Evolutionary conservation across 2,329 filamentous ascomycete genomes (phyloP).

Genomic region (Penicillium sp.): DNA sequence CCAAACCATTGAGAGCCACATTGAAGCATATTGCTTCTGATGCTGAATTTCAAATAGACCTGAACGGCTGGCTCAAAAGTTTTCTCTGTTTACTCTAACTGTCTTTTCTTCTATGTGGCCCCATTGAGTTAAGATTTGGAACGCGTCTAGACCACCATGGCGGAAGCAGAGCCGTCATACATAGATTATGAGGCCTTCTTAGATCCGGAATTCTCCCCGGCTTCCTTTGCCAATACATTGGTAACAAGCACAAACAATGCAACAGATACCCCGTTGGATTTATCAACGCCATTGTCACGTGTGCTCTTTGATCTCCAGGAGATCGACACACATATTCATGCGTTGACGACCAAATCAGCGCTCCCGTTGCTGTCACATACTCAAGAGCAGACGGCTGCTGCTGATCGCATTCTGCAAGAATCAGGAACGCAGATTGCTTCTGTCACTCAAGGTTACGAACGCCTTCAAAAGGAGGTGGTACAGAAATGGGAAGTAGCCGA

Average conservation of each 20-base stretch:
- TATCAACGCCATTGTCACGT: conserved; percentile 87
- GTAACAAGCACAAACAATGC: conserved; percentile 89
- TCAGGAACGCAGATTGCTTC: conserved; percentile 77
- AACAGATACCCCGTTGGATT: conserved; percentile 83
- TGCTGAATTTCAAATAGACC: background rate
- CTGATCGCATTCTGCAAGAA: conserved; percentile 68
- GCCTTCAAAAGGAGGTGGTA: conserved; percentile 82
- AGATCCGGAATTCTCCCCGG: conserved; percentile 74
- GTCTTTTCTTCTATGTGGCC: conserved; percentile 2
- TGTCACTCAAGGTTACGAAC: conserved; percentile 79
- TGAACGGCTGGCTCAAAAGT: background rate
- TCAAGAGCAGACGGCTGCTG: conserved; percentile 69
- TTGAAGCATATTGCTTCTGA: background rate
- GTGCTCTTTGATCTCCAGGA: conserved; percentile 97
- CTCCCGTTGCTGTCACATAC: conserved; percentile 79
- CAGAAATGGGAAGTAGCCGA: conserved; percentile 83
- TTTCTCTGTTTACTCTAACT: background rate
- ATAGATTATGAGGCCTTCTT: conserved; percentile 95
- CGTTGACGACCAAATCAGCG: conserved; percentile 79
- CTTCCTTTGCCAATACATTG: conserved; percentile 81
- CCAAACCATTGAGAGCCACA: background rate
- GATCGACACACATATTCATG: conserved; percentile 92
- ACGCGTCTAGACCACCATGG: conserved; percentile 29
- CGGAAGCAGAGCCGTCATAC: conserved; percentile 64
- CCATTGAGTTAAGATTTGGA: background rate